Evolutionary conservation across 768 basidiomycete species (phyloP), one percentile per base, ranked within the genome.

Genomic region (Tricholoma terreum): DNA sequence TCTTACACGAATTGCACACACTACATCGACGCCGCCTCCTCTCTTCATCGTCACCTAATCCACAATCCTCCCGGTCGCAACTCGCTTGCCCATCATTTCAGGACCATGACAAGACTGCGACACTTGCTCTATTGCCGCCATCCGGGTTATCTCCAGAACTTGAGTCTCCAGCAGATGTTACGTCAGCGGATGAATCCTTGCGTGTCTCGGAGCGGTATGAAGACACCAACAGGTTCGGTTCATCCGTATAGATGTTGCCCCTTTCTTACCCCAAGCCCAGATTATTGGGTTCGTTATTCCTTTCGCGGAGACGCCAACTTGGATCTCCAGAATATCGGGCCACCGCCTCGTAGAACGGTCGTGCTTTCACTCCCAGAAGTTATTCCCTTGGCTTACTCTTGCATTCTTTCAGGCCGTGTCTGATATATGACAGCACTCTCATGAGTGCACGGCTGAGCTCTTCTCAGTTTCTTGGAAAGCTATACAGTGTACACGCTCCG

Each of bases 1-100:
- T 89, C 61, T 80, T 92, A 35, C 84, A 87, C 56, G 84, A 90
- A 63, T 67, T 91, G 52, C 90, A 92, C 63, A 77, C 83, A 36
- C 76, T 86, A 21, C 79, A 87, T 61, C 83, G 87, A 54, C 86
- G 89, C 64, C 79, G 88, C 50, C 72, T 83, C 33, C 57, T 84
- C 22, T 84, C 77, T 63, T 61, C 73, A 11, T 64, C 71, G 3
- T 51, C 70, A 24, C 57, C 34, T 33, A 15, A 27, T 36, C 45
- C 34, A 50, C 42, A 33, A 21, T 3, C 15, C 2, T 30, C 17
- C 36, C 38, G 19, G 15, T 34, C 43, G 46, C 56, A 35, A 30
- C 9, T 22, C 48, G 50, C 27, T 43, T 17, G 6, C 24, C 31
- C 38, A 15, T 43, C 52, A 15, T 43, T 30, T 24, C 33, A 58